A percentile compares a stretch with the other conserved stretches of the same genome.
phyloP scores from a whole-genome alignment of 352 stramenopile genomes.

The Pythium aphanidermatum region DNA sequence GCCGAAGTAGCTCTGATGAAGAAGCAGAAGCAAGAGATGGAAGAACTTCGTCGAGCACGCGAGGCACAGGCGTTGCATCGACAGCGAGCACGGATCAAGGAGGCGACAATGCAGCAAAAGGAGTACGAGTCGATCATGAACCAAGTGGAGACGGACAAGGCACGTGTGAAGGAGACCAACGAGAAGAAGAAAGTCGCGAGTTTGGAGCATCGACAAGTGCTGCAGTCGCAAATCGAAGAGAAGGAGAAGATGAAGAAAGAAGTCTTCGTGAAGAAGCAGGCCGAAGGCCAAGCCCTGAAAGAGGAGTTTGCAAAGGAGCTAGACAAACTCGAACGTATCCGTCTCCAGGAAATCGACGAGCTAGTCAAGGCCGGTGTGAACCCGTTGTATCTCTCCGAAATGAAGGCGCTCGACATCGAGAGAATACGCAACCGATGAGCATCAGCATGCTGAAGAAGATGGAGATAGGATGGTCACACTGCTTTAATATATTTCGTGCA shows the following conservation, averaged over 20 bases:
- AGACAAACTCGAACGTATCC: slow-evolving; percentile 84
- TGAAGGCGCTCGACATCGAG: slow-evolving; percentile 88
- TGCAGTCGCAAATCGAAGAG: slow-evolving; percentile 91
- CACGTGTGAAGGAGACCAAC: slow-evolving; percentile 44
- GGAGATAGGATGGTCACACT: no score
- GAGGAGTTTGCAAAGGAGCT: slow-evolving; percentile 74
- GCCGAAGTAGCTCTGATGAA: slow-evolving; percentile 72
- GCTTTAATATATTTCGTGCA: background rate
- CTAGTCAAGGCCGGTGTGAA: slow-evolving; percentile 87
- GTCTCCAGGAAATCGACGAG: slow-evolving; percentile 84
- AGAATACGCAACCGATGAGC: slow-evolving; percentile 31
- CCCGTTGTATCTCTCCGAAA: slow-evolving; percentile 88
- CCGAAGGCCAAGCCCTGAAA: slow-evolving; percentile 67
- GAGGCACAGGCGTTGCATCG: slow-evolving; percentile 67
- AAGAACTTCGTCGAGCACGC: slow-evolving; percentile 57
- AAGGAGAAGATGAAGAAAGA: slow-evolving; percentile 74
- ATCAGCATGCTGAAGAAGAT: no score
- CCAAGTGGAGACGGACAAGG: slow-evolving; percentile 70
- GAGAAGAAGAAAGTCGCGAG: slow-evolving; percentile 58
- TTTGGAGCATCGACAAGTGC: slow-evolving; percentile 61
- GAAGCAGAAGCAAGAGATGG: slow-evolving; percentile 86
- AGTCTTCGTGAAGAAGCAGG: slow-evolving; percentile 57
- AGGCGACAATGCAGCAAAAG: slow-evolving; percentile 74
- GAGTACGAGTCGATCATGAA: slow-evolving; percentile 89
- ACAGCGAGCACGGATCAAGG: slow-evolving; percentile 63